Evolutionary conservation across 306 rosid species (phyloP).

Genomic region (Cyclanthera cordifolia): DNA sequence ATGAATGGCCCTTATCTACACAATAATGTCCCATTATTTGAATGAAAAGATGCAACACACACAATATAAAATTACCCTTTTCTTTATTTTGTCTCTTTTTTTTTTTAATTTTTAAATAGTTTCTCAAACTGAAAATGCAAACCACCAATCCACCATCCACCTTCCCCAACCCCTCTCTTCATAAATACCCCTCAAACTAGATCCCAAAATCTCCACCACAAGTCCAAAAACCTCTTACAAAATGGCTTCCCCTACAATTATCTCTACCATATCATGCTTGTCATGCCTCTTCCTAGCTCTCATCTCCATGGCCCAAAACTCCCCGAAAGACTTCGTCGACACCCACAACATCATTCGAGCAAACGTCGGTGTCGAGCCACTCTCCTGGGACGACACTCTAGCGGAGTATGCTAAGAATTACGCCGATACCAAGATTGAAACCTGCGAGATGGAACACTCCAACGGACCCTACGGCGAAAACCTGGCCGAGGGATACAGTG

Average conservation of each 20-base stretch:
- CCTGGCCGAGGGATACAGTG: conserved; percentile 5
- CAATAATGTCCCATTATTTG: neutral
- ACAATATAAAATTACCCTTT: neutral
- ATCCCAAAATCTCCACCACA: neutral
- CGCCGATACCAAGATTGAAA: neutral
- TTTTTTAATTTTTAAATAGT: neutral
- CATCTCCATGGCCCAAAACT: conserved; percentile 6
- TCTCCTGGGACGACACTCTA: conserved; percentile 7
- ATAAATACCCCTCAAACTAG: neutral
- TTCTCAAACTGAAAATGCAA: neutral
- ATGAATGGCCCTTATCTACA: conserved; percentile 7
- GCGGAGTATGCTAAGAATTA: conserved; percentile 19
- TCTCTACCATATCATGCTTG: neutral
- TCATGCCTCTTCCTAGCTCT: neutral
- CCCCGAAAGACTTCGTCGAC: conserved; percentile 8
- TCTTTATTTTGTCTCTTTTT: neutral
- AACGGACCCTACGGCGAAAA: conserved; percentile 27
- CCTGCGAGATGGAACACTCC: conserved; percentile 25
- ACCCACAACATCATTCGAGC: neutral
- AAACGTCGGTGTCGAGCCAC: neutral
- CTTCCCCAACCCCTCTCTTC: neutral
- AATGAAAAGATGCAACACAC: neutral
- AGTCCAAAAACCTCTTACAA: neutral
- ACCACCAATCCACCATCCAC: neutral
- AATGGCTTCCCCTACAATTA: neutral